Base-by-base conservation (phyloP, 805 yeast species). In the Teunomyces aglyptinius region DNA sequence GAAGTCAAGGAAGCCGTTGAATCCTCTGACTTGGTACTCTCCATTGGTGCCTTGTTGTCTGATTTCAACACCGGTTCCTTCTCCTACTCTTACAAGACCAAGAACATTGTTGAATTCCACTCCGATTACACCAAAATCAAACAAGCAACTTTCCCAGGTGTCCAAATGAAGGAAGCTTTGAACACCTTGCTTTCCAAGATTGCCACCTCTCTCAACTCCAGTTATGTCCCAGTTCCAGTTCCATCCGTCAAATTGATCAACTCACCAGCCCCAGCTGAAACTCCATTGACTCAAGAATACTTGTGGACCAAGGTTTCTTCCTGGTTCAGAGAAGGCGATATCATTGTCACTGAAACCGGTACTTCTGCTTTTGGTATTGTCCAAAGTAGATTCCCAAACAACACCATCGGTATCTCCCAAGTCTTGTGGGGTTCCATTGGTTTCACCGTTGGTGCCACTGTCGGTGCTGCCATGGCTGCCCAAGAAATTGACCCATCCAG, bases 401-500 rank as follows among this genome's bases (percentile, higher is more conserved):
- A 63, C 42, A 50, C 62, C 16, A 51, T 63, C 19, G 70, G 70
- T 27, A 66, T 66, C 38, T 61, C 66, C 15, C 71, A 66, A 46
- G 66, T 66, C 5, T 59, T 66, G 47, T 66, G 67, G 64, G 71
- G 71, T 10, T 63, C 68, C 15, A 65, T 66, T 49, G 71, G 71
- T 16, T 66, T 57, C 49, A 55, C 70, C 1, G 70, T 65, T 10
- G 71, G 71, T 16, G 60, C 70, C 22, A 53, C 65, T 6, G 56
- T 59, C 32, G 71, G 71, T 32, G 71, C 71, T 6, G 68, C 55
- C 1, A 55, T 56, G 46, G 71, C 70, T 10, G 68, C 70, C 13
- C 60, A 60, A 44, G 71, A 66, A 35, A 41, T 58, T 34, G 67
- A 59, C 44, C 68, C 69, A 10, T 38, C 46, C 29, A 48, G 45